phyloP scores from a whole-genome alignment of 257 asterid species.

The Avicennia marina region DNA sequence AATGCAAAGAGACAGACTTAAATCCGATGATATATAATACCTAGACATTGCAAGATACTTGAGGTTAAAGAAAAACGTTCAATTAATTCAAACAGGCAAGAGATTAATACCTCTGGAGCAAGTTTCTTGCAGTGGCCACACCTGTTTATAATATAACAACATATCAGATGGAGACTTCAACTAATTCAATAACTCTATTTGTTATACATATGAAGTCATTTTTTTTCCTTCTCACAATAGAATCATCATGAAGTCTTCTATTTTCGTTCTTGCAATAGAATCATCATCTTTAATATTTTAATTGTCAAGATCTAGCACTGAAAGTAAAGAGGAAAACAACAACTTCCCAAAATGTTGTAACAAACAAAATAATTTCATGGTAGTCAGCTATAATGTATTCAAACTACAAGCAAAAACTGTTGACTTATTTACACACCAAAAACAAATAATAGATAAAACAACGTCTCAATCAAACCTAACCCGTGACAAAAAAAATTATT shows the following conservation, averaged over 20 bases:
- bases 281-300: background rate
- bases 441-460: too few species aligned
- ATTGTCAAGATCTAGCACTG: background rate
- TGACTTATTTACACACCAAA: too few species aligned
- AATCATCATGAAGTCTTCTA: too few species aligned
- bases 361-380: too few species aligned
- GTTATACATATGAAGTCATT: background rate
- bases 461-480: too few species aligned
- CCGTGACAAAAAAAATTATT: too few species aligned
- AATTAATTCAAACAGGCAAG: constrained; percentile 9
- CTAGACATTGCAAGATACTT: background rate
- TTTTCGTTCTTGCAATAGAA: background rate
- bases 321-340: constrained; percentile 3
- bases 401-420: too few species aligned
- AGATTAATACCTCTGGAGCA: constrained; percentile 60
- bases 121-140: constrained; percentile 76
- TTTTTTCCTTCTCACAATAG: too few species aligned
- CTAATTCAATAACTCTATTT: constrained; percentile 3
- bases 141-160: constrained; percentile 34
- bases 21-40: background rate
- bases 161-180: constrained; percentile 15
- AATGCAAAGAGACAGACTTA: constrained; percentile 15
- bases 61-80: background rate
- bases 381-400: too few species aligned
- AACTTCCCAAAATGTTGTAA: too few species aligned